Base-by-base conservation (phyloP, 352 stramenopile species). In the Phytophthora aleatoria region DNA sequence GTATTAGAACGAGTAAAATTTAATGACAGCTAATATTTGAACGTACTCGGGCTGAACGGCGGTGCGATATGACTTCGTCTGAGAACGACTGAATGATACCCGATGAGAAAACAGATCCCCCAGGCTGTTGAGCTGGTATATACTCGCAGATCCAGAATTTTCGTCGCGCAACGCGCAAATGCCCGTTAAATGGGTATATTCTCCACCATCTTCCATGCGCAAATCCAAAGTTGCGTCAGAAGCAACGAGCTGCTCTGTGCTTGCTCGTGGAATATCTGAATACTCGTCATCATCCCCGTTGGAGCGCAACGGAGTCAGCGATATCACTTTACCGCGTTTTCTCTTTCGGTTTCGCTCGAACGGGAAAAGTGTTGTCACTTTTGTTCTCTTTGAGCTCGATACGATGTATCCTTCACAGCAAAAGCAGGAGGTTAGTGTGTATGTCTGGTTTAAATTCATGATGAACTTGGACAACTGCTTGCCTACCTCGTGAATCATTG, bases 61-160 rank as follows among this genome's bases (percentile, higher is more conserved):
- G 10, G 71, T 61, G 13, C 71, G 52, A 38, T 90, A 87, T 7
- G 64, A 58, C 39, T 74, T 79, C 16, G 57, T 69, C 8, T 74
- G 54, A 20, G 48, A 68, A 31, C 64, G 72, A 15, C 53, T 51
- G 42, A 71, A 75, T 27, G 81, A 77, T 24, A 92, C 74, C 9
- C 62, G 64, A 56, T 92, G 84, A 4, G 74, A 85, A 52, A 81
- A 89, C 2, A 93, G 41, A 49, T 93, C 84, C 3, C 84, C 84
- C 24, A 88, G 44, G 54, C 65, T 79, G 55, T 81, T 93, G n/a
- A 93, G 49, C 54, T 90, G 79, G 43, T 90, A 93, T 52, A 89
- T 70, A 31, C 56, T 66, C 1, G 71, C 64, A n/a, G 33, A 73
- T 54, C 55, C 9, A 8, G 60, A 57, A 31, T 62, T 50, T 53